These are phyloP conservation scores for Cladosporium austrohemisphaericum DNA, from an alignment of 2,329 filamentous ascomycete genomes.

Conservation along the genomic window DNA sequence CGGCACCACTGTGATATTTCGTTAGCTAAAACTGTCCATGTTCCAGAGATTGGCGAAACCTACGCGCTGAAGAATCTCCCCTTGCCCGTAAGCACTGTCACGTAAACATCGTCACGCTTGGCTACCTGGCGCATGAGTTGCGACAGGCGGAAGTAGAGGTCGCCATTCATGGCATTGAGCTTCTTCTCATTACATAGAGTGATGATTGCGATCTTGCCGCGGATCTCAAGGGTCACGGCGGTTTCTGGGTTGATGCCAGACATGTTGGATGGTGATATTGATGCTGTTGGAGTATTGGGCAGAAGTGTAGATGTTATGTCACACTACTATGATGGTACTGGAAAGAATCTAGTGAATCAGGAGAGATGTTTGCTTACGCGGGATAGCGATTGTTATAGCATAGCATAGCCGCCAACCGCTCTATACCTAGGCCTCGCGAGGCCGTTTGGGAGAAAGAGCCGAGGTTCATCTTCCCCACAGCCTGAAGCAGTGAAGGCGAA, in stretches of 20 bases:
- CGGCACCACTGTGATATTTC: slow-evolving; percentile 61
- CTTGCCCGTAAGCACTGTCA: slow-evolving; percentile 79
- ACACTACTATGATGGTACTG: neutral
- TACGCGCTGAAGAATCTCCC: slow-evolving; percentile 86
- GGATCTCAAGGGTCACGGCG: slow-evolving; percentile 58
- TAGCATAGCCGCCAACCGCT: neutral
- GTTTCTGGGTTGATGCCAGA: slow-evolving; percentile 33
- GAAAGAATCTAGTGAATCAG: neutral
- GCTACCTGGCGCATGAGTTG: slow-evolving; percentile 73
- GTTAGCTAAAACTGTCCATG: neutral
- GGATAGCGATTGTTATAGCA: too few relatives aligned
- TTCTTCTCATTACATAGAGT: slow-evolving; percentile 82
- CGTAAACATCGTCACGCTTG: slow-evolving; percentile 70
- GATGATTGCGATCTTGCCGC: slow-evolving; percentile 72
- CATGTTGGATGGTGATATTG: slow-evolving; percentile 12
- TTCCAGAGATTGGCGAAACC: slow-evolving; percentile 26
- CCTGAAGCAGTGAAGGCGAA: too few relatives aligned
- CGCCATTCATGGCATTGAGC: slow-evolving; percentile 73
- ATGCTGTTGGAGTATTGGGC: neutral
- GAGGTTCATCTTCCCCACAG: slow-evolving; percentile 4
- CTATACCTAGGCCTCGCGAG: neutral
- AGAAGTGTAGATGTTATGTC: neutral
- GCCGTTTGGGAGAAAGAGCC: neutral
- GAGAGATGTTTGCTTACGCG: slow-evolving; percentile 3
- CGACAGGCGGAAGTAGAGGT: slow-evolving; percentile 74